Conservation (phyloP, 495 filamentous ascomycete species). For the Neurospora sp. region DNA sequence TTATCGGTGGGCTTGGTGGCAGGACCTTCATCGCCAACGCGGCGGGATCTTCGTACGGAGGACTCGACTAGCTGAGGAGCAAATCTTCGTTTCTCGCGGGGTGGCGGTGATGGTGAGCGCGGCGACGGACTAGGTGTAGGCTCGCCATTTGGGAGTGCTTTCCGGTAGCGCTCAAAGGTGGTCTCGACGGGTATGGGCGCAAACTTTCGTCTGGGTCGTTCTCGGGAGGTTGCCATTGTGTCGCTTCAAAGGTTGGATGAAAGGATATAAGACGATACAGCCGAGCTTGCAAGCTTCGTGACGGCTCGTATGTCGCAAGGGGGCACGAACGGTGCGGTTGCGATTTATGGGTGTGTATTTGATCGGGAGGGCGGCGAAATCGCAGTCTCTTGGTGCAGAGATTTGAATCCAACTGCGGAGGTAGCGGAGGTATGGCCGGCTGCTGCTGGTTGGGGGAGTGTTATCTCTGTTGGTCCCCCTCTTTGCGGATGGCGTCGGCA, state of each 20-base stretch:
- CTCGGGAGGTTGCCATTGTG: conserved; percentile 18
- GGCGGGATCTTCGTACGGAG: conserved; percentile 44
- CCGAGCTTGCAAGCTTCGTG: background rate
- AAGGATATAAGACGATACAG: background rate
- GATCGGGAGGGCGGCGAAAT: background rate
- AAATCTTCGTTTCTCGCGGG: conserved; percentile 38
- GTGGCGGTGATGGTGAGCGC: conserved; percentile 24
- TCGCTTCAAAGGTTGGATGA: background rate
- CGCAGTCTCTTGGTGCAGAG: background rate
- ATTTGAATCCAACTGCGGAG: background rate
- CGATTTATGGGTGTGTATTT: background rate
- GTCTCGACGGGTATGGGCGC: conserved; percentile 52
- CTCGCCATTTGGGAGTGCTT: conserved; percentile 31
- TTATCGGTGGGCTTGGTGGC: conserved; percentile 43
- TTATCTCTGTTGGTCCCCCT: background rate
- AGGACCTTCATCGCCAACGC: conserved; percentile 40
- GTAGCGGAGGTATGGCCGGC: background rate
- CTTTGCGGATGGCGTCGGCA: background rate
- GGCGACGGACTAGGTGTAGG: conserved; percentile 43
- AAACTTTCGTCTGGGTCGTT: conserved; percentile 38
- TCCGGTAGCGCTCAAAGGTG: conserved; percentile 43
- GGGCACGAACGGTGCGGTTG: background rate
- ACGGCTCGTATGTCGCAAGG: background rate
- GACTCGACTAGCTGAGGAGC: conserved; percentile 60
- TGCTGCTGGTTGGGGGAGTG: background rate